Base-by-base conservation (phyloP, 257 asterid species). In the Scutellaria minor region DNA sequence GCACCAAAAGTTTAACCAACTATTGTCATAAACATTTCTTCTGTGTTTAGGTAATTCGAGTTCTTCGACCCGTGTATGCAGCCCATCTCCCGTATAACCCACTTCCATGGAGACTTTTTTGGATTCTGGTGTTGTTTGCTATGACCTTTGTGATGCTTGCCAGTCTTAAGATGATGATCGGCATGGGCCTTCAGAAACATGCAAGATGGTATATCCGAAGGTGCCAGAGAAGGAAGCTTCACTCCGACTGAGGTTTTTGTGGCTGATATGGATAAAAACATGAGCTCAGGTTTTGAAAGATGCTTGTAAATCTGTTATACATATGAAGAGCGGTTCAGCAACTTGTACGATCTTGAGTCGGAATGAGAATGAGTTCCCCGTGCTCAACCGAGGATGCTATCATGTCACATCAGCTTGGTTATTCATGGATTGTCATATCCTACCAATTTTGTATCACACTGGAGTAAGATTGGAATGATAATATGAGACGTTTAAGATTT, bases 61-160 rank as follows among this genome's bases (percentile, higher is more conserved):
- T 92, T 45, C 77, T 95, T 20, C 79, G 87, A 27, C 99, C 99
- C 1, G 98, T 95, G 65, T 95, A 85, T 51, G 92, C 89, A 0
- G 95, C 99, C 78, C 98, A 83, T 82, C 93, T 95, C 59, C 98
- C 99, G 3, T 79, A 55, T 40, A 78, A 70, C 71, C 97, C 99
- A 45, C 80, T 85, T 56, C 78, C 86, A 8, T 95, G 98, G 99
- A 81, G 97, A 75, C 47, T 87, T 14, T 85, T 95, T 63, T 92
- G 98, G 93, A 87, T 95, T 24, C 55, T 87, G 51, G 77, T 88
- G 69, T 66, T 89, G 79, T 77, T 75, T 39, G 82, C 81, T 5
- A 78, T 87, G 87, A 95, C 96, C 10, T 85, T 89, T 73, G 87
- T 95, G 84, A 92, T 95, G 98, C 96, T 95, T 37, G 86, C 90